Evolutionary conservation across 225 moss, liverwort and hornwort species (phyloP).

Genomic region (Sphagnum contortum): DNA sequence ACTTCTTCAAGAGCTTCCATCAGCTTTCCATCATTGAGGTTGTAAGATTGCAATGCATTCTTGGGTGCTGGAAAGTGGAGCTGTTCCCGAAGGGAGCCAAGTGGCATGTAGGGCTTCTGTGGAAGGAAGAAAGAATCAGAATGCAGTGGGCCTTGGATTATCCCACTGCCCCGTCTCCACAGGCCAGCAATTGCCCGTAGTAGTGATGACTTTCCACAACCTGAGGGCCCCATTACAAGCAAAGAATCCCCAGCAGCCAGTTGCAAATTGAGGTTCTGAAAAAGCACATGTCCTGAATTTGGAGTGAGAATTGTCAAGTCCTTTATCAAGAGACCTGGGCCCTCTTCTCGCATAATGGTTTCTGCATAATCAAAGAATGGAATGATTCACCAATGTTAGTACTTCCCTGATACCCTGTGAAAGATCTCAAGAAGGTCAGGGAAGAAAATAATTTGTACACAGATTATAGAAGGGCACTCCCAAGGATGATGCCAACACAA

Average conservation of each 20-base stretch:
- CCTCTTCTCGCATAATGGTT: conserved; percentile 61
- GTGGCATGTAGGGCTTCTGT: conserved; percentile 90
- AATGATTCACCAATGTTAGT: not conserved
- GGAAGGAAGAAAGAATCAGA: conserved; percentile 76
- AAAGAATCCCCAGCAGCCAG: conserved; percentile 70
- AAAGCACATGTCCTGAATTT: conserved; percentile 44
- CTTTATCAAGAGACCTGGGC: conserved; percentile 66
- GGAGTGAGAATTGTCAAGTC: conserved; percentile 64
- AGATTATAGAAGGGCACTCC: no score
- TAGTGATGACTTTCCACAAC: conserved; percentile 85
- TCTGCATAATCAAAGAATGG: conserved; percentile 28
- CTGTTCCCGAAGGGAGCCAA: conserved; percentile 81
- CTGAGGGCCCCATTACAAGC: conserved; percentile 89
- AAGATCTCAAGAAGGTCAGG: not conserved
- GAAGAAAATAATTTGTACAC: not conserved
- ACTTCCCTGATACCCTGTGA: not conserved
- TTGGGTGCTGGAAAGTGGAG: conserved; percentile 56
- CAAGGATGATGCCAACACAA: no score
- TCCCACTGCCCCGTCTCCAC: conserved; percentile 78
- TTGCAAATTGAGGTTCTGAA: conserved; percentile 45
- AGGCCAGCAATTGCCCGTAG: conserved; percentile 79
- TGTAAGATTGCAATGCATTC: conserved; percentile 9
- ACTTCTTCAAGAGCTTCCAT: conserved; percentile 51
- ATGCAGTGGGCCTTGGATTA: conserved; percentile 63
- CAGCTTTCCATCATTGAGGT: conserved; percentile 44